Evolutionary conservation across 83 land plant species (phyloP).

Genomic region (Picea abies): DNA sequence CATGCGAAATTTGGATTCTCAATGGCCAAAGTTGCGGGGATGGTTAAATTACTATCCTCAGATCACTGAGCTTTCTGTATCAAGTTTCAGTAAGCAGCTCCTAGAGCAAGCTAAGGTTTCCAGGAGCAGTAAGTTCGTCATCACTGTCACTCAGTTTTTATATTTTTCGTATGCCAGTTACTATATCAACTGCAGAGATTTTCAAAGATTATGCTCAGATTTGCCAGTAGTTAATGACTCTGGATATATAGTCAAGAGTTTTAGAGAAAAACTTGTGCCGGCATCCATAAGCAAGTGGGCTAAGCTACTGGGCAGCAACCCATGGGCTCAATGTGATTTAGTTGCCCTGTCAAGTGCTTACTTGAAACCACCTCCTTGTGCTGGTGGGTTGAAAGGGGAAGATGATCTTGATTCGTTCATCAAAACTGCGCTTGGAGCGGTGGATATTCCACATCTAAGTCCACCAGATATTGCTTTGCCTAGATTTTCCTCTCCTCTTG

Average conservation of each 20-base stretch:
- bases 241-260: conserved; percentile 6
- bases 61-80: neutral
- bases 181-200: neutral
- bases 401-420: too few species aligned
- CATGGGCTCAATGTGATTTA: conserved; percentile 28
- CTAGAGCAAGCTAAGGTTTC: neutral
- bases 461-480: too few species aligned
- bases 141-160: conserved; percentile 33
- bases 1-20: neutral
- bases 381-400: too few species aligned
- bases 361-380: too few species aligned
- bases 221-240: conserved; percentile 34
- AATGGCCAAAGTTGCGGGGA: neutral
- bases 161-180: conserved; percentile 13
- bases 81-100: neutral
- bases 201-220: conserved; percentile 7
- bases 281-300: conserved; percentile 35
- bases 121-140: neutral
- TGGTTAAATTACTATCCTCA: neutral
- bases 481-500: too few species aligned
- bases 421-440: too few species aligned
- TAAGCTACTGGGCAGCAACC: conserved; percentile 29
- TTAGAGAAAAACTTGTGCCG: conserved; percentile 29
- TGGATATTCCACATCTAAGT: too few species aligned
- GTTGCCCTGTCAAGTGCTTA: too few species aligned